Evolutionary conservation across 73 alveolate species (phyloP).

Genomic region (Paramecium pentaurelia): DNA sequence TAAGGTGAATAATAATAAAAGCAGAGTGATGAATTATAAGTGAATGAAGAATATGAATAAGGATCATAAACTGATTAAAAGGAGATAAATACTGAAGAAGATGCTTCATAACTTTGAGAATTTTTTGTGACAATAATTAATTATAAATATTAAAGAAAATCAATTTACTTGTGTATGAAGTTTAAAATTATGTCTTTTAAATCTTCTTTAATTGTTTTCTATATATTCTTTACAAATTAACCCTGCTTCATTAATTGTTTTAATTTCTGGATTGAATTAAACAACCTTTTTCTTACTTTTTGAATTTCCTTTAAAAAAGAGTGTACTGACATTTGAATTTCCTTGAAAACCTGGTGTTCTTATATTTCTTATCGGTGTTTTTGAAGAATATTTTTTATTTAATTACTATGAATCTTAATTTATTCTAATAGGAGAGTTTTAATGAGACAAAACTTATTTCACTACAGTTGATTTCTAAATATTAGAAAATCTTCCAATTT

Average conservation of each 20-base stretch:
- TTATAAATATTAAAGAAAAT: background rate
- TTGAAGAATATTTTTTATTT: background rate
- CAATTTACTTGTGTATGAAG: background rate
- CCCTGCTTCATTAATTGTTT: background rate
- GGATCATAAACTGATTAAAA: background rate
- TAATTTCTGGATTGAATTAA: background rate
- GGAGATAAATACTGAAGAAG: background rate
- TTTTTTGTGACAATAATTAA: background rate
- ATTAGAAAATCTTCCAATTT: background rate
- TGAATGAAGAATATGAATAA: background rate
- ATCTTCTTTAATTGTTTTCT: background rate
- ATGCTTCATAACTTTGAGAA: background rate
- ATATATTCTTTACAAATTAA: background rate
- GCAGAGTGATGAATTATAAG: background rate
- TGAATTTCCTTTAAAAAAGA: too few species aligned
- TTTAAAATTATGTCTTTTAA: background rate
- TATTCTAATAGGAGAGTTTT: background rate
- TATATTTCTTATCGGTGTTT: background rate
- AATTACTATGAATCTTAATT: background rate
- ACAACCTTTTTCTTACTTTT: background rate
- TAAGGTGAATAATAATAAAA: background rate
- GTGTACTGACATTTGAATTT: background rate
- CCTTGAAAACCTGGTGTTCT: background rate
- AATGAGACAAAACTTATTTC: background rate
- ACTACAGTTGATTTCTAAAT: background rate